Evolutionary conservation across 2,329 filamentous ascomycete genomes (phyloP).

Genomic region (Pseudogymnoascus sp.): DNA sequence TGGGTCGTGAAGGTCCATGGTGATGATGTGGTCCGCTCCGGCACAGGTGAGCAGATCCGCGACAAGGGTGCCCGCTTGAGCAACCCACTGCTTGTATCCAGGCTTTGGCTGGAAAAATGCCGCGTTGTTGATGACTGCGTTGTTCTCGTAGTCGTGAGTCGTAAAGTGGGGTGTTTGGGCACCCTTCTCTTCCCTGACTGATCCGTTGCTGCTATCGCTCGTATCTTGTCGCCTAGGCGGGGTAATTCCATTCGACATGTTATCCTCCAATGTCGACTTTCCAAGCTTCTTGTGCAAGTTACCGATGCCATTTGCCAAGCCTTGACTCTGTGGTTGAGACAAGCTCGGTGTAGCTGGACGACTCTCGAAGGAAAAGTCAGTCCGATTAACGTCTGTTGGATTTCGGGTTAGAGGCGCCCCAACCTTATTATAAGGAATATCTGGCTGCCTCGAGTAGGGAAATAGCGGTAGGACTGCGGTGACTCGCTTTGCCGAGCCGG

Average conservation of each 20-base stretch:
- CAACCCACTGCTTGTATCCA: slow-evolving; percentile 98
- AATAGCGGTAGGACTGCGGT: slow-evolving; percentile 93
- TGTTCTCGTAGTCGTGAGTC: slow-evolving; percentile 58
- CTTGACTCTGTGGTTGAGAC: slow-evolving; percentile 57
- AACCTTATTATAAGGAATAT: slow-evolving; percentile 92
- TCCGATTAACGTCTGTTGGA: slow-evolving; percentile 41
- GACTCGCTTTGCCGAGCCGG: slow-evolving; percentile 83
- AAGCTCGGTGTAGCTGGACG: slow-evolving; percentile 78
- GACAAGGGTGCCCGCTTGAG: slow-evolving; percentile 89
- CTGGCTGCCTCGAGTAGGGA: slow-evolving; percentile 92
- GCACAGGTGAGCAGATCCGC: slow-evolving; percentile 92
- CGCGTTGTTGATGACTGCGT: slow-evolving; percentile 39
- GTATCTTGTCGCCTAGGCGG: slow-evolving; percentile 29
- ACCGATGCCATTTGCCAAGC: slow-evolving; percentile 54
- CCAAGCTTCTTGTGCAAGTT: slow-evolving; percentile 64
- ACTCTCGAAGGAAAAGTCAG: slow-evolving; percentile 83
- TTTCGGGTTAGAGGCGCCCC: slow-evolving; percentile 79
- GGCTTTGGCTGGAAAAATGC: slow-evolving; percentile 71
- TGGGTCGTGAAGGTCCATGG: slow-evolving; percentile 92
- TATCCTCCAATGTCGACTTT: slow-evolving; percentile 54
- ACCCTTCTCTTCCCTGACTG: slow-evolving; percentile 23
- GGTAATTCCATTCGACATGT: slow-evolving; percentile 30
- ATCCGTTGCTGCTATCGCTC: slow-evolving; percentile 33
- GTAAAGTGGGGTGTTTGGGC: slow-evolving; percentile 36
- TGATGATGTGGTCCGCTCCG: slow-evolving; percentile 93